A percentile compares a stretch with the other conserved stretches of the same genome.
Conservation (phyloP, 1,284 basidiomycete species). For the Ganoderma sinense region DNA sequence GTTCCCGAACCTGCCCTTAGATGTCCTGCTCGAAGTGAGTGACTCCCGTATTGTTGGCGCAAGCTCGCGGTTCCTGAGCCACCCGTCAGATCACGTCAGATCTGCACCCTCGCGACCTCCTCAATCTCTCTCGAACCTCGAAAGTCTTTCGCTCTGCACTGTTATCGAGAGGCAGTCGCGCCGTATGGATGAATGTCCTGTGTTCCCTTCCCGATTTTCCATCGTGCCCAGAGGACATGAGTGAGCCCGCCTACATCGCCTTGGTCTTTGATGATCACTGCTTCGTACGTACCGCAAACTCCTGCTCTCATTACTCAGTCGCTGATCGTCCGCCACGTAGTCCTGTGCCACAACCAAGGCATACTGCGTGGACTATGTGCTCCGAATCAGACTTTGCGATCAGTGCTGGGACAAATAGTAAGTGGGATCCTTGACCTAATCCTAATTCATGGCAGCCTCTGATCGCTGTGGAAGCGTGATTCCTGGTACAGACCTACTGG, state of each 20-base stretch:
- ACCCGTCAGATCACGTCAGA: background rate
- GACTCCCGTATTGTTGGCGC: background rate
- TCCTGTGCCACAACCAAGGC: background rate
- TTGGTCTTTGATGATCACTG: background rate
- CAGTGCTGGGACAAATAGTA: background rate
- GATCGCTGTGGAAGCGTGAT: background rate
- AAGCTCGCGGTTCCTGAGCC: background rate
- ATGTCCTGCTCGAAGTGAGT: background rate
- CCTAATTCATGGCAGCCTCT: background rate
- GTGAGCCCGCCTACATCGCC: background rate
- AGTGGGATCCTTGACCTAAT: background rate
- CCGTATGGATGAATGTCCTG: background rate
- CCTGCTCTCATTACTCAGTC: background rate
- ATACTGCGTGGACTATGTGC: background rate
- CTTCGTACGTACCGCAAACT: background rate
- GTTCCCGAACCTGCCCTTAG: background rate
- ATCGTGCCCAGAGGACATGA: background rate
- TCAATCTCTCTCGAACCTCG: background rate
- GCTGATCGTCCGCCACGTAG: background rate
- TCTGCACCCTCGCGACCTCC: background rate
- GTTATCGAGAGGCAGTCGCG: background rate
- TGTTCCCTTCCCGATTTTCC: background rate
- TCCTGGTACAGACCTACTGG: background rate
- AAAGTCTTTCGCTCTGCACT: background rate
- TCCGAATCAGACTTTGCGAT: background rate